Evolutionary conservation across 2,329 filamentous ascomycete species (phyloP), one percentile per base, ranked within the genome.

Genomic region (Colletotrichum horii): DNA sequence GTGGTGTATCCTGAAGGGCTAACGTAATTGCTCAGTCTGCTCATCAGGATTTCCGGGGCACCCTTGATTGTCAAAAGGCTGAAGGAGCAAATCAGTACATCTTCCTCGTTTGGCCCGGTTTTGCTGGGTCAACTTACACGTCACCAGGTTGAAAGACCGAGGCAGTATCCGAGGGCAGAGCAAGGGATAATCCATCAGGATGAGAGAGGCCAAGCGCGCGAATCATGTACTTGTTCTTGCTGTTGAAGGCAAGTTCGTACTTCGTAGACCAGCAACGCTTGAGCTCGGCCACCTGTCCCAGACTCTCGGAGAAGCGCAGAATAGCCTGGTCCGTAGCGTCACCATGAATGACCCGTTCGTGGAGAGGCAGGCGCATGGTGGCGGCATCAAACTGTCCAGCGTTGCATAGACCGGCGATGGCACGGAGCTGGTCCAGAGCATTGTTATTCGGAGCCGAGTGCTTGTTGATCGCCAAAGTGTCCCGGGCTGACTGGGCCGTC

Each of bases 141-240:
- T 84, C 82, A 15, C 78, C 79, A 0, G 75, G 68, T 19, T 78
- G 67, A 58, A 83, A 83, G 2, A 70, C 66, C 2, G 77, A 77
- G 1, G 80, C 81, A 55, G 77, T 77, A 15, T 76, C 76, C 12
- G 60, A 76, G 6, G 77, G 73, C 58, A 78, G n/a, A 3, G 77
- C 73, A 24, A 77, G 26, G 1, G 76, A 71, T 34, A 71, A 30
- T 2, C 77, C 77, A 14, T 78, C 77, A n/a, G 82, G 81, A 34
- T 84, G 81, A 3, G 83, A 83, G 52, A 89, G 78, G 4, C 86
- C 86, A 65, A 93, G 90, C 1, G 92, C 89, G 38, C 91, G 89
- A 70, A 96, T 90, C 91, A 95, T 96, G 81, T 92, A 96, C 83
- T 96, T 96, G 85, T 95, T 96, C 86, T 95, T 95, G 84, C 93